Evolutionary conservation across 441 rosid genomes (phyloP), one percentile per base, ranked within the genome.

Genomic region (Erodium trifolium): DNA sequence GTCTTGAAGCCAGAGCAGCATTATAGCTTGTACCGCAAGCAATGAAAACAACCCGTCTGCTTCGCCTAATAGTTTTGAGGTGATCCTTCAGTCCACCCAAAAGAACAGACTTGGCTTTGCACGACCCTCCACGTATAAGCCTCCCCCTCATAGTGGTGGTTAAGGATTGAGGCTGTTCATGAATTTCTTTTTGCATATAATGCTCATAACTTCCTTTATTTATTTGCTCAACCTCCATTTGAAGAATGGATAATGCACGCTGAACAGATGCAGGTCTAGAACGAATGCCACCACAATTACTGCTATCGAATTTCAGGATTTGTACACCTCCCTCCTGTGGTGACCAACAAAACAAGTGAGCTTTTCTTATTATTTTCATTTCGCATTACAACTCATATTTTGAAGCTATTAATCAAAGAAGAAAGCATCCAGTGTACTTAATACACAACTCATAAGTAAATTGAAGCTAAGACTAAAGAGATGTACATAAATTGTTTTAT

Each of bases 11-110:
- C 71, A 91, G 82, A 75, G 94, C 97, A 35, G 97, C 97, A 64
- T 89, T 94, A 78, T 94, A 94, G 79, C 99, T 93, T 16, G 99
- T 94, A 69, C 99, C 99, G 69, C 99, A 91, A 3, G 97, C 97
- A 73, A 94, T 76, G 70, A 87, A 91, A 72, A 91, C 94, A 78
- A 94, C 85, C 34, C 99, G 86, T 5, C 92, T 73, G 80, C 97
- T 91, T 47, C 97, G 84, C 65, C 97, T 84, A 69, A 91, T 91
- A 71, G 96, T 90, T 82, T 79, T 86, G n/a, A 94, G 81, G 80
- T 94, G 97, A 82, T 94, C 99, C 74, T 94, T 94, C 75, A 94
- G 81, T 68, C 97, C 99, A 75, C 99, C 97, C 65, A 91, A 76
- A 77, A 94, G 90, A 73, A 91, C 97, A 73, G 88, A 77, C 81